Conservation (phyloP, 768 basidiomycete species). For the Leccinum subgranulosum region DNA sequence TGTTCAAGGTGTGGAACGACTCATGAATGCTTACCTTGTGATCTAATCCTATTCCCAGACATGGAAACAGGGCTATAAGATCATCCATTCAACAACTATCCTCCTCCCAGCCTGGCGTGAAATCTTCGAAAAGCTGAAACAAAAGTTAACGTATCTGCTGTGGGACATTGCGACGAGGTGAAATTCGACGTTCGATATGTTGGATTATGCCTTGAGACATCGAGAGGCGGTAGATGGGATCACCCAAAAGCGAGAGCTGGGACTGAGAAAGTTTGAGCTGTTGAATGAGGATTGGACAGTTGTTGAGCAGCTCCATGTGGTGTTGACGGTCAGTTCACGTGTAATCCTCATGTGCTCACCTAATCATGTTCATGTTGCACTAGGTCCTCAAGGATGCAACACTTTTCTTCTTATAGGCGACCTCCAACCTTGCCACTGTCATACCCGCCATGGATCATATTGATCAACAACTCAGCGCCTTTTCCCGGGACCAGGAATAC, state of each 20-base stretch:
- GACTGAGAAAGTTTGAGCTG: background rate
- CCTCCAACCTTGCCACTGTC: background rate
- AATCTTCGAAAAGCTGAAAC: background rate
- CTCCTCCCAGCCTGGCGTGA: background rate
- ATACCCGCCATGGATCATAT: background rate
- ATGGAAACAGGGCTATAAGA: background rate
- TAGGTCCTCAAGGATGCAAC: no score
- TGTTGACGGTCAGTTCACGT: background rate
- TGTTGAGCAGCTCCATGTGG: background rate
- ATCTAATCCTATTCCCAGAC: background rate
- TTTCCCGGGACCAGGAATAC: background rate
- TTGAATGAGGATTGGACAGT: background rate
- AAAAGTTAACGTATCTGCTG: background rate
- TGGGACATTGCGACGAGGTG: no score
- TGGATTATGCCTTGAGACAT: no score
- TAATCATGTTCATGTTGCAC: background rate
- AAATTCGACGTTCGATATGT: no score
- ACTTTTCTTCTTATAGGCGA: no score
- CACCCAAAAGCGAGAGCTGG: no score
- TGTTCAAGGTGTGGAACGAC: no score
- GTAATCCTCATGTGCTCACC: background rate
- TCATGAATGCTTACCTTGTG: no score
- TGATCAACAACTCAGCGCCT: background rate
- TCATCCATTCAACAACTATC: background rate
- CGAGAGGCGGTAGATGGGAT: no score